Base-by-base conservation (phyloP, 1,284 basidiomycete genomes). In the Irpex lacteus region DNA sequence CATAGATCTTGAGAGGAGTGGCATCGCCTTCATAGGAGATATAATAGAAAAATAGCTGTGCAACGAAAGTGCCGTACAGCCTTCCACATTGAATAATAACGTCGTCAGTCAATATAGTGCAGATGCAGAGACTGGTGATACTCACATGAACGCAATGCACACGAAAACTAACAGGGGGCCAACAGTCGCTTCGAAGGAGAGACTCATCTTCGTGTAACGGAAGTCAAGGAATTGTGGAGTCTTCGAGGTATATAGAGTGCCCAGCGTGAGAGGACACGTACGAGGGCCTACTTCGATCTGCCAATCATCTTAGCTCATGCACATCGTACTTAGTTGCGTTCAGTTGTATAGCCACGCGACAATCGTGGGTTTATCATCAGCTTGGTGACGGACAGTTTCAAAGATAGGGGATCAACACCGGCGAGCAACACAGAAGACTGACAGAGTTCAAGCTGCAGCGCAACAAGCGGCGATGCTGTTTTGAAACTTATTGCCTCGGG, bases 141-240 rank as follows among this genome's bases (percentile, higher is more conserved):
- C 54, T 56, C 32, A 56, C 54, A 56, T 56, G 34, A 56, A 56
- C 26, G 54, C 54, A 18, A 56, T 32, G 54, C 54, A 56, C 8
- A 56, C 54, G 34, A 26, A 56, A 15, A 56, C 54, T 15, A 56
- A 26, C 32, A 56, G 18, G 6, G 54, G 54, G 5, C 54, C 54
- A 32, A 37, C 54, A 9, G 54, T 36, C 9, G 32, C 54, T 34
- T 56, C 54, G 54, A 56, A 56, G 26, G 54, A 32, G 34, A 15
- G 11, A 11, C 21, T 13, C 54, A 56, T 56, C 13, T 34, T 34
- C 32, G 32, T 5, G 32, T 34, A 34, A 34, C 32, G 32, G 32
- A 34, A 34, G 54, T 56, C 11, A 9, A 53, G 44, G 44, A n/a
- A 18, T 13, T 9, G 19, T 53, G 50, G 19, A 26, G 50, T 53